These are phyloP conservation scores for Pleurotus platypus DNA, from an alignment of 768 basidiomycete species.

Conservation along the genomic window DNA sequence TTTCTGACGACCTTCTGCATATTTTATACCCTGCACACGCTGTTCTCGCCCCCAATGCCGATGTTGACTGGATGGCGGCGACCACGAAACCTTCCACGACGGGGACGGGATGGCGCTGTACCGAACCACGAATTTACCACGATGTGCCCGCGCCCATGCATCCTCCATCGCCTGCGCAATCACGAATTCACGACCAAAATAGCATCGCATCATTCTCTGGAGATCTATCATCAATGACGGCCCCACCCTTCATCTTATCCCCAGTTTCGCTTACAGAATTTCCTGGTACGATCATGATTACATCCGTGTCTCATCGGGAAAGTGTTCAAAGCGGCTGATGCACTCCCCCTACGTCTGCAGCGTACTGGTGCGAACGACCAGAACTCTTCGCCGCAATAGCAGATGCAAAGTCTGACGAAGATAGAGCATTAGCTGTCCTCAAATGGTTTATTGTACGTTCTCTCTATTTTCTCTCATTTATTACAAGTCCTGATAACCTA, in stretches of 20 bases:
- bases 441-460: constrained; percentile 88
- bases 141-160: background rate
- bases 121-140: background rate
- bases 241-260: constrained; percentile 89
- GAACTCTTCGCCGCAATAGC: constrained; percentile 86
- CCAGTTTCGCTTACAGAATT: constrained; percentile 91
- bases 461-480: too few relatives aligned
- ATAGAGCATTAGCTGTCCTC: constrained; percentile 76
- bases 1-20: too few relatives aligned
- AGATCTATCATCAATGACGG: constrained; percentile 81
- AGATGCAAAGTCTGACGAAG: constrained; percentile 69
- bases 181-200: constrained; percentile 7
- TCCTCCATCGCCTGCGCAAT: background rate
- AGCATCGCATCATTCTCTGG: constrained; percentile 87
- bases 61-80: too few relatives aligned
- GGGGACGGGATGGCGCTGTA: too few relatives aligned
- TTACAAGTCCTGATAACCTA: too few relatives aligned
- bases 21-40: too few relatives aligned
- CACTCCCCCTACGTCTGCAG: constrained; percentile 33
- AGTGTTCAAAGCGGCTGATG: background rate
- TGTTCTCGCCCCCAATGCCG: too few relatives aligned
- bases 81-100: too few relatives aligned
- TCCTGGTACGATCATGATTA: constrained; percentile 56
- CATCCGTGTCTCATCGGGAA: constrained; percentile 3
- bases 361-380: constrained; percentile 97